Conservation (phyloP, 805 yeast species). For the Yamadazyma takamatsuzukensis region DNA sequence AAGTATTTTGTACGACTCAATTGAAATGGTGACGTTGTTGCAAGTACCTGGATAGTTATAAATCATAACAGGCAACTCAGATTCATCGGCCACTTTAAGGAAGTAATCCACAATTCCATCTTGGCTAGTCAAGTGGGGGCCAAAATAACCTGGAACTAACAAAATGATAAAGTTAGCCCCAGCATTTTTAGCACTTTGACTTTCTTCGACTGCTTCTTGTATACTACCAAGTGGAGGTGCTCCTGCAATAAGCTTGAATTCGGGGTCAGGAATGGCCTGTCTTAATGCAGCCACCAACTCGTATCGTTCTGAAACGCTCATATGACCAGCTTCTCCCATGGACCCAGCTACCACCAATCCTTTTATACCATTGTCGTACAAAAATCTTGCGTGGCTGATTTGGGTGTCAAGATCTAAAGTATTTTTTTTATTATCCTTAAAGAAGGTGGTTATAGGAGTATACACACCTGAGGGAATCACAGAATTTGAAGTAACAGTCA, state of each 20-base stretch:
- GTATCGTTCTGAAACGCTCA: slow-evolving; percentile 28
- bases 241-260: slow-evolving; percentile 31
- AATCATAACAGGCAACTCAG: slow-evolving; percentile 31
- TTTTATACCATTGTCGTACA: slow-evolving; percentile 25
- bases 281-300: slow-evolving; percentile 23
- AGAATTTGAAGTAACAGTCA: slow-evolving; percentile 8
- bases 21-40: slow-evolving; percentile 24
- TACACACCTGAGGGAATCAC: slow-evolving; percentile 22
- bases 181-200: slow-evolving; percentile 20
- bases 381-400: slow-evolving; percentile 24
- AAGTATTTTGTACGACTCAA: slow-evolving; percentile 20
- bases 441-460: slow-evolving; percentile 30
- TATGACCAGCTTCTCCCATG: slow-evolving; percentile 37
- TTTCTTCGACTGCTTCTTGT: slow-evolving; percentile 23
- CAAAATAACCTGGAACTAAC: slow-evolving; percentile 34
- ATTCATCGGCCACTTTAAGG: slow-evolving; percentile 23
- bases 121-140: slow-evolving; percentile 26
- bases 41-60: slow-evolving; percentile 37
- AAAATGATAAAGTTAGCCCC: slow-evolving; percentile 34
- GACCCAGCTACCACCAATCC: slow-evolving; percentile 37
- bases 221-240: slow-evolving; percentile 22
- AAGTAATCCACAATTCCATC: slow-evolving; percentile 30
- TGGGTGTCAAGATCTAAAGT: slow-evolving; percentile 29
- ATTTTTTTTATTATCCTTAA: slow-evolving; percentile 19
- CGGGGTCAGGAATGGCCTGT: slow-evolving; percentile 26